phyloP scores from a whole-genome alignment of 2,329 filamentous ascomycete genomes.

The Alternaria gaisen region DNA sequence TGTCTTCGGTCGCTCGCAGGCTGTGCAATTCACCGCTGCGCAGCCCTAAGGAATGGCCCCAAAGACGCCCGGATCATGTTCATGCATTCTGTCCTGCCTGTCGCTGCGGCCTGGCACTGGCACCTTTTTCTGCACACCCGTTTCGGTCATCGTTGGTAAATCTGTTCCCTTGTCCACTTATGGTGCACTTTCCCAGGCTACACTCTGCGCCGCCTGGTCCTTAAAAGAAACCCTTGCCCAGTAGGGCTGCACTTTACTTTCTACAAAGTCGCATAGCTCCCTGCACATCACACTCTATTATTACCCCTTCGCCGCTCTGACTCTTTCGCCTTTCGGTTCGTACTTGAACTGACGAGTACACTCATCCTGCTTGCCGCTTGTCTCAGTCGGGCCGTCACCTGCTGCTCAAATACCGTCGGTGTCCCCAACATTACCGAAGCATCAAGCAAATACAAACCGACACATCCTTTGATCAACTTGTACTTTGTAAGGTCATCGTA shows the following conservation, averaged over 20 bases:
- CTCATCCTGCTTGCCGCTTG: conserved; percentile 30
- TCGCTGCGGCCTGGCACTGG: conserved; percentile 35
- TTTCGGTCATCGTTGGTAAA: conserved; percentile 25
- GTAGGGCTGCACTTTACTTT: conserved; percentile 33
- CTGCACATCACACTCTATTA: conserved; percentile 37
- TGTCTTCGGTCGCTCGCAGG: conserved; percentile 29
- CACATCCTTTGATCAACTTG: background rate
- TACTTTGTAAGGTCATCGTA: background rate
- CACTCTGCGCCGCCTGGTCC: conserved; percentile 38
- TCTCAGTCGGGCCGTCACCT: conserved; percentile 40
- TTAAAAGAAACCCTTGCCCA: conserved; percentile 36
- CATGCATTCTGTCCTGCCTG: conserved; percentile 33
- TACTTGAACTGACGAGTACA: conserved; percentile 24
- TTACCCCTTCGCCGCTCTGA: conserved; percentile 33
- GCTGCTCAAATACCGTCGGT: conserved; percentile 23
- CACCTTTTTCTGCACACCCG: conserved; percentile 21
- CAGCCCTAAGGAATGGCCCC: conserved; percentile 33
- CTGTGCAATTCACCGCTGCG: conserved; percentile 47
- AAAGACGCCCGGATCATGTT: conserved; percentile 31
- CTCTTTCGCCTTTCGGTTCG: conserved; percentile 29
- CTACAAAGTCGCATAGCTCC: conserved; percentile 30
- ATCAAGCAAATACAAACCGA: background rate
- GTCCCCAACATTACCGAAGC: conserved; percentile 8
- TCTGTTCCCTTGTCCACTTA: conserved; percentile 28
- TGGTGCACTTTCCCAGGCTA: conserved; percentile 45